Evolutionary conservation across 116 monocot species (phyloP).

Genomic region (Trichopus zeylanicus): DNA sequence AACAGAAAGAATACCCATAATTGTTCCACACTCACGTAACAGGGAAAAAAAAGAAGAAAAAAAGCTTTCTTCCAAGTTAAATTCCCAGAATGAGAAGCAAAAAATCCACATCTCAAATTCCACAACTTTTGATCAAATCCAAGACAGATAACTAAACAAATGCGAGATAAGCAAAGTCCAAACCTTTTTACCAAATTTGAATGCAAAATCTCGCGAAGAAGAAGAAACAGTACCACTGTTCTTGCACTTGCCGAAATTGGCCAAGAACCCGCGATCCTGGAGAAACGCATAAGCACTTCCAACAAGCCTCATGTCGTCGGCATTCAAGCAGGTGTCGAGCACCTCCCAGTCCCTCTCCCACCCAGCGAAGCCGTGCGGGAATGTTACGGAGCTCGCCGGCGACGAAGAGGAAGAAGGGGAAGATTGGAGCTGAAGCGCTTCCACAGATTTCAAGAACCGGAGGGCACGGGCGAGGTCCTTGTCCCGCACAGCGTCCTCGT

Average conservation of each 20-base stretch:
- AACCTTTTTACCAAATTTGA: neutral
- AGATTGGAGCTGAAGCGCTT: conserved; percentile 8
- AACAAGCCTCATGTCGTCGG: conserved; percentile 93
- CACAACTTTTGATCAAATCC: neutral
- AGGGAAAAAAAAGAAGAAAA: too few relatives aligned
- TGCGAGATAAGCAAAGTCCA: neutral
- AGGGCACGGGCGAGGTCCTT: conserved; percentile 96
- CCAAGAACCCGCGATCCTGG: conserved; percentile 57
- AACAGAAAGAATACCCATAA: too few relatives aligned
- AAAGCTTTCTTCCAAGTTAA: too few relatives aligned
- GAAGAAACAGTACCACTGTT: conserved; percentile 44
- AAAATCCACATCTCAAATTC: too few relatives aligned
- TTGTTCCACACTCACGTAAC: too few relatives aligned
- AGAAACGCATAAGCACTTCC: conserved; percentile 69
- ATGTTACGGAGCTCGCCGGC: neutral
- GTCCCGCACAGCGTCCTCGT: conserved; percentile 87
- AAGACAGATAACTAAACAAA: too few relatives aligned
- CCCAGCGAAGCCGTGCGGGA: conserved; percentile 9
- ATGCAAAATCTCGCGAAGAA: neutral
- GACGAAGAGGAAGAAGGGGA: conserved; percentile 6
- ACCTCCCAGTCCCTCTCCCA: conserved; percentile 90
- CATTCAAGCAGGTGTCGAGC: conserved; percentile 84
- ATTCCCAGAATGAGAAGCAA: too few relatives aligned
- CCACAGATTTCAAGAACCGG: conserved; percentile 54
- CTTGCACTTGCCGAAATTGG: conserved; percentile 70